Evolutionary conservation across 106 monocot species (phyloP), one percentile per base, ranked within the genome.

Genomic region (Platanthera guangdongensis): DNA sequence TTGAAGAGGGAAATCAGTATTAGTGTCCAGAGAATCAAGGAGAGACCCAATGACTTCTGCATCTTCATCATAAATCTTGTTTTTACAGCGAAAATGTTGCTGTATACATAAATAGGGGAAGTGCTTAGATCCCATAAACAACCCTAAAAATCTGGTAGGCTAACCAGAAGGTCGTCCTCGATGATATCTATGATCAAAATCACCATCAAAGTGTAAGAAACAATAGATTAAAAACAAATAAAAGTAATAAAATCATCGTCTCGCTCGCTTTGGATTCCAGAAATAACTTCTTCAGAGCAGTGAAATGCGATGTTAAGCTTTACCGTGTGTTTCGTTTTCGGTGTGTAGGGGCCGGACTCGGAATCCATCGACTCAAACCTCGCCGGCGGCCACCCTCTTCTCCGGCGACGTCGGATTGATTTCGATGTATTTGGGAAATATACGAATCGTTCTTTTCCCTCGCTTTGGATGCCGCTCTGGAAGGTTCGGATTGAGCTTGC

Each of bases 131-230:
- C 89, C 92, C 89, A 84, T 83, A 92, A 3, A 92, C 89, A 76
- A 92, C 87, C 19, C 92, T 87, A 50, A 92, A 76, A 73, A 87
- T 92, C 81, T 92, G 92, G 69, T 92, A 92, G 48, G 89, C 89
- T 81, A 92, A 75, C 60, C 85, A 47, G 55, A 92, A 72, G 5
- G 87, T 83, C 5, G 53, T 77, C 63, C 75, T 79, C 51, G 72
- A 88, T 59, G 80, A 3, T 67, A 75, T 89, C 88, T 92, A 79
- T 14, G 76, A 53, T 4, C 30, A 78, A 75, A 75, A 79, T 8
- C 7, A 60, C 30, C 2, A 12, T 52, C 32, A 53, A 51, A 71
- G 57, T 50, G 39, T 47, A 15, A 74, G 59, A 82, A 73, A 78
- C 63, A 52, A 16, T 2, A 46, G 52, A 74, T 73, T 78, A 45